These are phyloP conservation scores for Ceriops tagal DNA, from an alignment of 345 rosid genomes.

Conservation along the genomic window DNA sequence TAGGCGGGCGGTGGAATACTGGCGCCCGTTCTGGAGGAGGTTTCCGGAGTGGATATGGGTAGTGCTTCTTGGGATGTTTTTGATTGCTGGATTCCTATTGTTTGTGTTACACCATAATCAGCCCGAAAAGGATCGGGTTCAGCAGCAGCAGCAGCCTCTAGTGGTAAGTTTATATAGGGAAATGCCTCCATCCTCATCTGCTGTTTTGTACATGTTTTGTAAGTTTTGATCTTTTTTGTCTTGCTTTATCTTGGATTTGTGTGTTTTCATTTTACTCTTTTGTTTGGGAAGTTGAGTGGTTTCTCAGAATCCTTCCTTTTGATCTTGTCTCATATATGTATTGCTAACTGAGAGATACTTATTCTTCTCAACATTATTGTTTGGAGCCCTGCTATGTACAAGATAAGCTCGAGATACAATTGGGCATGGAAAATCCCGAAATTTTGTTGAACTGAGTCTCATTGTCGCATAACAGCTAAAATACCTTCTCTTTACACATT, in stretches of 20 bases:
- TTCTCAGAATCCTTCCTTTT: not conserved
- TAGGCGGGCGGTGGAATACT: slow-evolving; percentile 88
- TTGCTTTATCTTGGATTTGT: slow-evolving; percentile 1
- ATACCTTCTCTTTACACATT: not conserved
- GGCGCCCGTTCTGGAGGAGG: slow-evolving; percentile 95
- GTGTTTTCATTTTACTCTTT: not conserved
- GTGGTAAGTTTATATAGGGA: slow-evolving; percentile 4
- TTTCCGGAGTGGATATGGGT: slow-evolving; percentile 77
- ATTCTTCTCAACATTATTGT: too few relatives aligned
- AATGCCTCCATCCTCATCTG: not conserved
- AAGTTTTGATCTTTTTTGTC: not conserved
- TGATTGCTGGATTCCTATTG: slow-evolving; percentile 67
- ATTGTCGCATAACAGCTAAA: not conserved
- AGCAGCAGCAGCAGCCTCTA: not conserved
- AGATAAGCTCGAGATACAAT: too few relatives aligned
- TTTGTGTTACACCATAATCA: slow-evolving; percentile 81
- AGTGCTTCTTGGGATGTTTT: slow-evolving; percentile 63
- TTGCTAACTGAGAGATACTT: too few relatives aligned
- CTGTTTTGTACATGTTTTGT: not conserved
- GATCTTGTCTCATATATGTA: not conserved
- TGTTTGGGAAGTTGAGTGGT: not conserved
- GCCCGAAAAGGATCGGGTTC: slow-evolving; percentile 57
- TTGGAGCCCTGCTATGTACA: too few relatives aligned
- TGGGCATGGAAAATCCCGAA: not conserved
- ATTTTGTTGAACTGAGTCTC: not conserved